phyloP scores from a whole-genome alignment of 129 eudicot genomes.

The Tanacetum coccineum region DNA sequence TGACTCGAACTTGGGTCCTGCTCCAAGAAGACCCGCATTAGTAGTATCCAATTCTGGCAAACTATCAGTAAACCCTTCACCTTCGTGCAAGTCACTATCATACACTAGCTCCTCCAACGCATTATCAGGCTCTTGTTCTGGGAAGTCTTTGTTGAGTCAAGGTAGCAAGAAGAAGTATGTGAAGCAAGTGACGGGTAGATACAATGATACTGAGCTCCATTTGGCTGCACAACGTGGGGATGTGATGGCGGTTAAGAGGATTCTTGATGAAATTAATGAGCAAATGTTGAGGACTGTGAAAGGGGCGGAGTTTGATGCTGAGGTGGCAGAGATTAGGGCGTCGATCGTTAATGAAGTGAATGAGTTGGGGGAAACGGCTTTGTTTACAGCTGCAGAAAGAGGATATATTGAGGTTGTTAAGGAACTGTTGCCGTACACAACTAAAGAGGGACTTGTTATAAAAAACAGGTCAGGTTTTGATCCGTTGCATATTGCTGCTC shows the following conservation, averaged over 20 bases:
- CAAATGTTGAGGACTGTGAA: constrained; percentile 57
- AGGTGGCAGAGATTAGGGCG: constrained; percentile 64
- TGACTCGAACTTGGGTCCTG: constrained; percentile 34
- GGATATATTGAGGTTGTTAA: constrained; percentile 67
- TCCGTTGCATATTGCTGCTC: constrained; percentile 70
- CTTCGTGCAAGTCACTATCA: constrained; percentile 39
- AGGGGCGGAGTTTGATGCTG: constrained; percentile 69
- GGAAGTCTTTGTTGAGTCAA: constrained; percentile 44
- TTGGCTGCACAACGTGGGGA: constrained; percentile 78
- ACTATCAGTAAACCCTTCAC: constrained; percentile 21
- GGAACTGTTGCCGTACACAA: constrained; percentile 58
- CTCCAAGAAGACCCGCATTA: constrained; percentile 47
- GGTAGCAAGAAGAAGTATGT: constrained; percentile 67
- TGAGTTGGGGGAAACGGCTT: constrained; percentile 75
- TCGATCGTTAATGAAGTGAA: constrained; percentile 74
- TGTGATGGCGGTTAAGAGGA: constrained; percentile 53
- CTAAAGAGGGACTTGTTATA: constrained; percentile 49
- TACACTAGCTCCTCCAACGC: constrained; percentile 55
- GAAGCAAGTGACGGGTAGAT: constrained; percentile 79
- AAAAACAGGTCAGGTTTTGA: constrained; percentile 70
- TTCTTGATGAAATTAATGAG: constrained; percentile 67
- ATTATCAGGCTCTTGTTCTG: constrained; percentile 49
- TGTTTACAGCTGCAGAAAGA: constrained; percentile 64
- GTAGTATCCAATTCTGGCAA: constrained; percentile 48
- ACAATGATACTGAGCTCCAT: constrained; percentile 80